Conservation (phyloP, 2,329 filamentous ascomycete genomes). For the Ceratocystis lukuohia region DNA sequence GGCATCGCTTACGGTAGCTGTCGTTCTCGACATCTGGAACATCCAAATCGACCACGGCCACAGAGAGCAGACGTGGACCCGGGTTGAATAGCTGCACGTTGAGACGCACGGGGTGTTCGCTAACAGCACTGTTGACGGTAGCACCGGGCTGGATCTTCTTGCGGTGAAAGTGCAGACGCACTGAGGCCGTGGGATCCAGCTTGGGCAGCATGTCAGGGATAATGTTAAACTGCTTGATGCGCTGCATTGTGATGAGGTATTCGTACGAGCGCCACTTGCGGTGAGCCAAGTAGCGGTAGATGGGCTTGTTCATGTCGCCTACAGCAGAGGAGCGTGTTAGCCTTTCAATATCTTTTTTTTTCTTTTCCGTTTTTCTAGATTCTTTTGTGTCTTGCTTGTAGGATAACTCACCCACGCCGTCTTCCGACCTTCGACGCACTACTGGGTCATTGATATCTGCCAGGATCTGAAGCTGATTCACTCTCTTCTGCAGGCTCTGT, state of each 20-base stretch:
- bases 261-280: conserved; percentile 78
- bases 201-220: conserved; percentile 76
- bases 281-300: conserved; percentile 83
- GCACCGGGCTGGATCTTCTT: conserved; percentile 61
- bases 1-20: conserved; percentile 65
- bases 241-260: conserved; percentile 65
- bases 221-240: conserved; percentile 73
- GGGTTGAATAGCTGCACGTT: conserved; percentile 74
- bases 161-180: conserved; percentile 66
- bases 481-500: conserved; percentile 52
- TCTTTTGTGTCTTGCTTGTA: no score
- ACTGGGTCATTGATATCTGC: conserved; percentile 91
- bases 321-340: conserved; percentile 3
- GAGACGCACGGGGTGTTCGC: conserved; percentile 60
- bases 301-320: conserved; percentile 94
- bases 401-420: conserved; percentile 58
- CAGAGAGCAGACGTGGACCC: conserved; percentile 67
- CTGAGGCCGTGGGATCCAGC: conserved; percentile 64
- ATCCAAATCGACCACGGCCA: conserved; percentile 81
- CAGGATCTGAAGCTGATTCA: conserved; percentile 72
- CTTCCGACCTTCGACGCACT: conserved; percentile 88
- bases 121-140: conserved; percentile 60
- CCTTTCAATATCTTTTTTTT: conserved; percentile 21
- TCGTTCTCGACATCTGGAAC: conserved; percentile 68
- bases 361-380: neutral